Base-by-base conservation (phyloP, 208 protist species). In the Leishmania arabica region DNA sequence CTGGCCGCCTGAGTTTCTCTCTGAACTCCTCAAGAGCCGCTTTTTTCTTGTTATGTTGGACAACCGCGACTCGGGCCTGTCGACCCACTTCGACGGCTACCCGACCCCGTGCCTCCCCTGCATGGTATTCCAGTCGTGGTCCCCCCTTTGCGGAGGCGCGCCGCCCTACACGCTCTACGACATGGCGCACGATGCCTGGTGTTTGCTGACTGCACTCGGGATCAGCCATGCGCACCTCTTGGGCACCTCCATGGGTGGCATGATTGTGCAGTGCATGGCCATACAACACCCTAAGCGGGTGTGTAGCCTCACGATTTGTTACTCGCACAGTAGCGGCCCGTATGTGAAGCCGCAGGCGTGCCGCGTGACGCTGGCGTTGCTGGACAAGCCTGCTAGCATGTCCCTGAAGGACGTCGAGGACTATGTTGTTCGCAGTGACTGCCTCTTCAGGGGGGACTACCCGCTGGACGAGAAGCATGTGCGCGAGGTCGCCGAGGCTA, bases 221-320 rank as follows among this genome's bases (percentile, higher is more conserved):
- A 91, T 95, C 56, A 34, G 85, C 51, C 74, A 80, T 27, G 91
- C 87, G 21, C 91, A 97, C 83, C 56, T 95, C 3, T n/a, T 93
- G 0, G 92, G 91, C 24, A 74, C n/a, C 1, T 90, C 84, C 34
- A 95, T 95, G 91, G 93, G 92, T 31, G 93, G 92, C 49, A 95
- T 95, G 93, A 93, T 95, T 83, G 91, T 84, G 60, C 93, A 95
- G 84, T 81, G 77, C 69, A 94, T 95, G 87, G 87, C 91, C 19
- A 80, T 95, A 40, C 78, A 78, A 2, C 68, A 90, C 56, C 87
- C 90, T 7, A 78, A 89, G 34, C 86, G 86, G 15, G 88, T 92
- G 62, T 65, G 75, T 45, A 92, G 87, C 75, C 75, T 95, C 13
- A 91, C 45, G 5, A 91, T 94, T 60, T 54, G 92, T 2, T 94